Evolutionary conservation across 2,329 filamentous ascomycete genomes (phyloP).

Genomic region (Microsporum ferrugineum): DNA sequence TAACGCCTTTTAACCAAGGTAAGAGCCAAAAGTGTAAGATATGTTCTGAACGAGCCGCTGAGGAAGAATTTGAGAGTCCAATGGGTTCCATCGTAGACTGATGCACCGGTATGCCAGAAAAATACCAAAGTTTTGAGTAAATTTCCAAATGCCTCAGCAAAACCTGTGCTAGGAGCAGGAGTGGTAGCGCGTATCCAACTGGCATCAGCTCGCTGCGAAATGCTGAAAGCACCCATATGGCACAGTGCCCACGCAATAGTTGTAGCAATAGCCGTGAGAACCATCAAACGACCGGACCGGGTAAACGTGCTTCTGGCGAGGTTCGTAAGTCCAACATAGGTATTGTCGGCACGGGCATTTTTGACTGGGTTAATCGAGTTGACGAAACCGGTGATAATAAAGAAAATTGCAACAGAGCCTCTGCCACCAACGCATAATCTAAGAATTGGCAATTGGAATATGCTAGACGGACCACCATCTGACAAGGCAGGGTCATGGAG

Average conservation of each 20-base stretch:
- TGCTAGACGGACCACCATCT: slow-evolving; percentile 12
- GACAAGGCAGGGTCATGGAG: slow-evolving; percentile 26
- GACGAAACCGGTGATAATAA: slow-evolving; percentile 24
- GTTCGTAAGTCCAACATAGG: slow-evolving; percentile 15
- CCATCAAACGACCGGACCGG: slow-evolving; percentile 17
- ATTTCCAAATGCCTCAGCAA: slow-evolving; percentile 12
- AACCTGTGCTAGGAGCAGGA: slow-evolving; percentile 11
- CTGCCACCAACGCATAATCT: slow-evolving; percentile 19
- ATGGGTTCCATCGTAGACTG: slow-evolving; percentile 34
- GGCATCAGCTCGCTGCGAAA: slow-evolving; percentile 18
- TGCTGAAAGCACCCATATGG: slow-evolving; percentile 17
- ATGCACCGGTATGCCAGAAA: slow-evolving; percentile 30
- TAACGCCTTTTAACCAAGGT: slow-evolving; percentile 28
- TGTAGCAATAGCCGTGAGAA: slow-evolving; percentile 18
- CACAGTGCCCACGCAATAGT: slow-evolving; percentile 19
- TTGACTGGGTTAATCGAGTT: slow-evolving; percentile 21
- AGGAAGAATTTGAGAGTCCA: slow-evolving; percentile 36
- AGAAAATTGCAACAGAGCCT: slow-evolving; percentile 21
- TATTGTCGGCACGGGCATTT: slow-evolving; percentile 17
- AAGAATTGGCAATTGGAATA: slow-evolving; percentile 22
- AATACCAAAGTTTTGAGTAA: slow-evolving; percentile 15
- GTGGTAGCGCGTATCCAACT: slow-evolving; percentile 17
- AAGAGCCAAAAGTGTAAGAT: slow-evolving; percentile 33
- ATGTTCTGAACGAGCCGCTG: slow-evolving; percentile 33
- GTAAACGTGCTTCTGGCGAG: slow-evolving; percentile 18